These are phyloP conservation scores for Pythium aphanidermatum DNA, from an alignment of 352 stramenopile genomes.

Conservation along the genomic window DNA sequence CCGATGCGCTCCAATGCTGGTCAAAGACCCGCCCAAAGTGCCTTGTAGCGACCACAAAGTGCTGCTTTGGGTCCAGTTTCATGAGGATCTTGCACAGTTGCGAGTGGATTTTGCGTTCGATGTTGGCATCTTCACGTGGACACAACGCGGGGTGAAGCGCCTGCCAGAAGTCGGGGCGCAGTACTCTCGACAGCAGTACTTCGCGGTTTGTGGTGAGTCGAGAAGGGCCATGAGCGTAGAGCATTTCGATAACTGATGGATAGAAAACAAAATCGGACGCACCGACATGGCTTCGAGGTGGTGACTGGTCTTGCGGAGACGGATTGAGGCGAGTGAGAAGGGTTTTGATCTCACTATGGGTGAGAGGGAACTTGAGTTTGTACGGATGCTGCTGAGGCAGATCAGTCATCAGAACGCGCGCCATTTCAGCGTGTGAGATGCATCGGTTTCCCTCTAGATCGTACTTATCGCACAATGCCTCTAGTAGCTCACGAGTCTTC, in stretches of 20 bases:
- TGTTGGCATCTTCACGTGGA: conserved; percentile 4
- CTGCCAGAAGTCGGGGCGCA: conserved; percentile 34
- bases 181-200: conserved; percentile 4
- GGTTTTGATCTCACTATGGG: conserved; percentile 29
- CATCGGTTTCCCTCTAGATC: conserved; percentile 27
- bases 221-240: conserved; percentile 5
- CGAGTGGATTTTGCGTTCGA: conserved; percentile 27
- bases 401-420: conserved; percentile 31
- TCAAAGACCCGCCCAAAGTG: conserved; percentile 50
- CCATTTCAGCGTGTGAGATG: conserved; percentile 32
- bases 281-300: not conserved
- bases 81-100: conserved; percentile 47
- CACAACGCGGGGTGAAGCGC: conserved; percentile 30
- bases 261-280: conserved; percentile 27
- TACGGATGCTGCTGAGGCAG: conserved; percentile 30
- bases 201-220: not conserved
- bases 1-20: conserved; percentile 27
- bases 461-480: conserved; percentile 42
- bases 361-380: conserved; percentile 25
- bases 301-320: not conserved
- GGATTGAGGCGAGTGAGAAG: conserved; percentile 12
- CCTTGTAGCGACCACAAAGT: conserved; percentile 27
- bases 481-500: conserved; percentile 20
- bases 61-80: conserved; percentile 35
- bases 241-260: conserved; percentile 24